Conservation (phyloP, 768 basidiomycete genomes). For the Boletus subcaerulescens region DNA sequence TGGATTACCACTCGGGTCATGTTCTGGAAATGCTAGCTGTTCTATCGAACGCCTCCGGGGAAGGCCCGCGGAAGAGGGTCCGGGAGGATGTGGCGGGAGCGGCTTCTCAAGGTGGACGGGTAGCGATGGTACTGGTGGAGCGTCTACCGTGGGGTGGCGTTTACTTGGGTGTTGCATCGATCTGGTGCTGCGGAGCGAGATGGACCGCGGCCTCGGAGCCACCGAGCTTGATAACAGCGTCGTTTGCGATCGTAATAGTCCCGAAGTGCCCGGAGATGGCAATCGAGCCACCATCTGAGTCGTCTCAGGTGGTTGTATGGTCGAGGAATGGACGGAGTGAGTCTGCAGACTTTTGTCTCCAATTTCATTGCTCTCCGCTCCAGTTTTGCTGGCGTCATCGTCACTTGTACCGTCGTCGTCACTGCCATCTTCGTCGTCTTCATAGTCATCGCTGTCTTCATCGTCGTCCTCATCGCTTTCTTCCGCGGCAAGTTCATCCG, state of each 20-base stretch:
- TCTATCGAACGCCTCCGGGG: constrained; percentile 17
- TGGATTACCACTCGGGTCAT: not conserved
- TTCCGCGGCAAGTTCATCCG: constrained; percentile 76
- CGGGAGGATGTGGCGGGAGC: constrained; percentile 35
- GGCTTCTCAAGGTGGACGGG: constrained; percentile 38
- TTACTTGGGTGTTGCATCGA: constrained; percentile 39
- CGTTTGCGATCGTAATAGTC: constrained; percentile 5
- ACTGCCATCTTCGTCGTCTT: constrained; percentile 29
- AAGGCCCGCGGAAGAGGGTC: constrained; percentile 12
- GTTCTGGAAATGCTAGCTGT: constrained; percentile 2
- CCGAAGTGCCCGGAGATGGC: not conserved
- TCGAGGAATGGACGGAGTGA: not conserved
- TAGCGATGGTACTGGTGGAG: constrained; percentile 42
- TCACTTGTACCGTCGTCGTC: constrained; percentile 36
- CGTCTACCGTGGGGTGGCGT: constrained; percentile 31
- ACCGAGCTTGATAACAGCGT: constrained; percentile 1
- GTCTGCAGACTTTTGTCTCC: constrained; percentile 3
- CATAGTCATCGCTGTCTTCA: constrained; percentile 38
- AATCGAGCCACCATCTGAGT: not conserved
- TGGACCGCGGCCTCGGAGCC: constrained; percentile 29
- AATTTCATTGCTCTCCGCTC: constrained; percentile 16
- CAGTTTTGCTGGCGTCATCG: constrained; percentile 42
- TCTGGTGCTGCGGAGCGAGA: constrained; percentile 46
- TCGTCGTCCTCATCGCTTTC: constrained; percentile 52
- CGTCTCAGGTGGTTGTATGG: constrained; percentile 1